A percentile compares a stretch with the other conserved stretches of the same genome.
phyloP scores from a whole-genome alignment of 2,329 filamentous ascomycete genomes.

The Penicillium sp. region DNA sequence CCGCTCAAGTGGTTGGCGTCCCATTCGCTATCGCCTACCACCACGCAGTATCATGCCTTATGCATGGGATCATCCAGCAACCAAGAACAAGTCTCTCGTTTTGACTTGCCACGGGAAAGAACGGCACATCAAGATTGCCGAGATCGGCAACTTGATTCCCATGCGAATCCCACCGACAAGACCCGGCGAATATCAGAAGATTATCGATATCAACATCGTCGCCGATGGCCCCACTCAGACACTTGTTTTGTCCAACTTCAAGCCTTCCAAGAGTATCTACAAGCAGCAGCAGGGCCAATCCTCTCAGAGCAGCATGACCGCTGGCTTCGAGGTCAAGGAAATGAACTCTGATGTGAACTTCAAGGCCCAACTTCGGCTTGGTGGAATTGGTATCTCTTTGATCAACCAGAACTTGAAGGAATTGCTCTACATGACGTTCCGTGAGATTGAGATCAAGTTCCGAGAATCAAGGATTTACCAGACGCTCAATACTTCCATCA shows the following conservation, averaged over 20 bases:
- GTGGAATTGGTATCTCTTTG: constrained; percentile 88
- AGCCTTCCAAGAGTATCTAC: constrained; percentile 89
- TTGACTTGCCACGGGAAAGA: constrained; percentile 78
- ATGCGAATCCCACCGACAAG: constrained; percentile 78
- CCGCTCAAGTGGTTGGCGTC: constrained; percentile 79
- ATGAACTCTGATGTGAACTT: constrained; percentile 86
- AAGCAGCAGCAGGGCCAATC: constrained; percentile 60
- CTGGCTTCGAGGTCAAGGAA: constrained; percentile 91
- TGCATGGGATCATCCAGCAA: constrained; percentile 97
- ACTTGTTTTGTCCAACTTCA: constrained; percentile 90
- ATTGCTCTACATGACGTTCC: constrained; percentile 87
- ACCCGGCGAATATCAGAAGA: constrained; percentile 70
- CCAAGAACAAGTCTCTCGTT: constrained; percentile 92
- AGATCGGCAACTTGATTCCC: constrained; percentile 93
- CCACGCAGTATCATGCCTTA: constrained; percentile 98
- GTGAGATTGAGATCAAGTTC: constrained; percentile 87
- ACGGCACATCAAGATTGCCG: constrained; percentile 88
- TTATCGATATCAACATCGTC: constrained; percentile 94
- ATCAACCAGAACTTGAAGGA: constrained; percentile 92
- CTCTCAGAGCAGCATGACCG: constrained; percentile 61
- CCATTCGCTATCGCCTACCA: constrained; percentile 87
- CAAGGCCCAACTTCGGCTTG: constrained; percentile 82
- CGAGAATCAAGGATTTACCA: constrained; percentile 93
- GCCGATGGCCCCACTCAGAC: constrained; percentile 96
- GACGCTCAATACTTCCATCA: constrained; percentile 84